These are phyloP conservation scores for Sporothrix variecibatus DNA, from an alignment of 2,329 filamentous ascomycete genomes.

Conservation along the genomic window DNA sequence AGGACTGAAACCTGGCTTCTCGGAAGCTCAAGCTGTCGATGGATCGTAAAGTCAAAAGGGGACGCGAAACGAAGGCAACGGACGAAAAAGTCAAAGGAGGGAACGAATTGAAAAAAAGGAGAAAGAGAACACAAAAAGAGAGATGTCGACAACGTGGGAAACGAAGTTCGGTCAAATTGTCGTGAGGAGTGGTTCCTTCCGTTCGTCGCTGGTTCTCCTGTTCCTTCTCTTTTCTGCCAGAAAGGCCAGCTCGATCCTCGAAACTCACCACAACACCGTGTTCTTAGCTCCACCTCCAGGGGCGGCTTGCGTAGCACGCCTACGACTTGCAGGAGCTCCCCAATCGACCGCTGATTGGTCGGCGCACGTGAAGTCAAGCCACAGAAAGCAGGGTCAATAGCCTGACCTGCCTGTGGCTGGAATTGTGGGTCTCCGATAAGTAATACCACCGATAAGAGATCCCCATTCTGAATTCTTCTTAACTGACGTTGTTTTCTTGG, in stretches of 20 bases:
- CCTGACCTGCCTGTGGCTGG: not conserved
- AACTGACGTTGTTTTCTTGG: not conserved
- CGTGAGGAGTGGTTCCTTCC: conserved; percentile 1
- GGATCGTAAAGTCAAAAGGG: not conserved
- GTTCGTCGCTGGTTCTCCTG: not conserved
- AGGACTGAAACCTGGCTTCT: conserved; percentile 31
- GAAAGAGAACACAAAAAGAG: not conserved
- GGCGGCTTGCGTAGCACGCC: conserved; percentile 32
- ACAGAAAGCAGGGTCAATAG: not conserved
- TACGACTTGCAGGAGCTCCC: conserved; percentile 11
- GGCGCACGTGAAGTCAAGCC: conserved; percentile 9
- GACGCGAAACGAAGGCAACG: not conserved
- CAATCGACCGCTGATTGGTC: conserved; percentile 6
- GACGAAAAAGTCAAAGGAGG: conserved; percentile 4
- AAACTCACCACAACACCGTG: conserved; percentile 37
- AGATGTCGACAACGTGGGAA: conserved; percentile 5
- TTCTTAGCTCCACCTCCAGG: conserved; percentile 32
- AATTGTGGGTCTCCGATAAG: not conserved
- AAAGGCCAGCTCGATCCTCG: conserved; percentile 22
- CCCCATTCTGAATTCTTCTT: not conserved
- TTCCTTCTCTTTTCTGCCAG: not conserved
- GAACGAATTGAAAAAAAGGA: not conserved
- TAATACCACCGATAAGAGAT: not conserved
- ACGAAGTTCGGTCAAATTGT: not conserved
- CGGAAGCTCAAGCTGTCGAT: conserved; percentile 5